Percentiles rank a stretch among this genome's conserved stretches.
These are phyloP conservation scores for Microbotryum lychnidis-dioicae DNA, from an alignment of 1,284 basidiomycete genomes.

Conservation along the genomic window DNA sequence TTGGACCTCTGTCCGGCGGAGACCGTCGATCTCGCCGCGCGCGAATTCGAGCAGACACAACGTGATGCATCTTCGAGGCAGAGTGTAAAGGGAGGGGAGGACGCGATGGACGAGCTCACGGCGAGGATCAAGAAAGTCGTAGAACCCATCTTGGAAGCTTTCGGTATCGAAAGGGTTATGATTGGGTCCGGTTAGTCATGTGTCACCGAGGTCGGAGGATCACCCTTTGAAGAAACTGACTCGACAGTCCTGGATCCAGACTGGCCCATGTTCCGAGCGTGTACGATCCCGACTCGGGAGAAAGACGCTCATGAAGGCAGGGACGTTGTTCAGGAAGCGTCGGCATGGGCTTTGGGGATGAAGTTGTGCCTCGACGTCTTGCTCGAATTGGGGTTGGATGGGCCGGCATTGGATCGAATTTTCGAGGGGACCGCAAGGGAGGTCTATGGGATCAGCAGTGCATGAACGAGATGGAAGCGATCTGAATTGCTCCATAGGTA, in stretches of 20 bases:
- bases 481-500: too few species aligned
- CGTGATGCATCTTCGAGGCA: background rate
- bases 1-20: conserved; percentile 12
- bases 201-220: background rate
- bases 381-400: conserved; percentile 20
- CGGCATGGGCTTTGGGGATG: conserved; percentile 22
- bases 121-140: conserved; percentile 14
- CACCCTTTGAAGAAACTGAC: background rate
- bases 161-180: conserved; percentile 16
- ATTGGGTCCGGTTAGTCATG: conserved; percentile 19
- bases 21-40: conserved; percentile 12
- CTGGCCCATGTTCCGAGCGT: conserved; percentile 30
- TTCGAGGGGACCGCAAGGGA: conserved; percentile 21
- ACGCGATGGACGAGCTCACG: background rate
- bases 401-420: conserved; percentile 21
- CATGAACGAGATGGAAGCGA: too few species aligned
- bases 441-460: conserved; percentile 7
- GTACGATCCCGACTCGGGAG: conserved; percentile 1
- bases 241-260: conserved; percentile 4
- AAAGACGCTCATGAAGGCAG: background rate
- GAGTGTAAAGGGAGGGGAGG: background rate
- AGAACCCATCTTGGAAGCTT: conserved; percentile 27
- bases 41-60: conserved; percentile 5
- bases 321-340: conserved; percentile 3
- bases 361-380: conserved; percentile 21